These are phyloP conservation scores for Candida gorgasii DNA, from an alignment of 805 yeast genomes.

Conservation along the genomic window DNA sequence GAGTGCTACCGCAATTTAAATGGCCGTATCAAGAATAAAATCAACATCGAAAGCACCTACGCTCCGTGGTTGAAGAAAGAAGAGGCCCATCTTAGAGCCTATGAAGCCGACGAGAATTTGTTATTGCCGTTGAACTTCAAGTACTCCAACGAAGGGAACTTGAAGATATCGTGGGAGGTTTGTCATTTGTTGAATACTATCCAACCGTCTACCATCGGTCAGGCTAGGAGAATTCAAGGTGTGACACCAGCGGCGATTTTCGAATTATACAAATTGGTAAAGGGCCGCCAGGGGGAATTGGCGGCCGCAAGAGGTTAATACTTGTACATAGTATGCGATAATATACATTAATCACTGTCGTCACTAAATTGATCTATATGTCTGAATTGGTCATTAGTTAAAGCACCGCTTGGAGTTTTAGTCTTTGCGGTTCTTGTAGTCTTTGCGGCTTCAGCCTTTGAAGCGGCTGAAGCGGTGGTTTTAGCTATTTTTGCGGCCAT, in stretches of 20 bases:
- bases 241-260: slow-evolving; percentile 91
- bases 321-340: slow-evolving; percentile 13
- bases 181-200: slow-evolving; percentile 65
- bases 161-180: slow-evolving; percentile 72
- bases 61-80: slow-evolving; percentile 79
- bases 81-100: slow-evolving; percentile 67
- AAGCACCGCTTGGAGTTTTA: neutral
- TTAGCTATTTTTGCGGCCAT: too few species aligned
- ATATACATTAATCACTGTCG: slow-evolving; percentile 11
- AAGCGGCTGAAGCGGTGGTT: too few species aligned
- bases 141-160: slow-evolving; percentile 53
- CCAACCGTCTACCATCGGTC: slow-evolving; percentile 90
- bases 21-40: slow-evolving; percentile 52
- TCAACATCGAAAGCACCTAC: slow-evolving; percentile 80
- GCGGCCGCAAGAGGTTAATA: slow-evolving; percentile 18
- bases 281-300: slow-evolving; percentile 26
- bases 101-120: slow-evolving; percentile 78
- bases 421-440: neutral
- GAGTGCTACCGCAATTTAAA: slow-evolving; percentile 23
- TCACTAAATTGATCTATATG: slow-evolving; percentile 10
- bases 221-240: slow-evolving; percentile 92
- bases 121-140: slow-evolving; percentile 67
- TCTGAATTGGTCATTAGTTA: too few species aligned
- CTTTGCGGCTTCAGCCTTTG: too few species aligned
- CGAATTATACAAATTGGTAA: slow-evolving; percentile 64